These are phyloP conservation scores for Tripterygium wilfordii DNA, from an alignment of 177 flowering plant species.

Conservation along the genomic window DNA sequence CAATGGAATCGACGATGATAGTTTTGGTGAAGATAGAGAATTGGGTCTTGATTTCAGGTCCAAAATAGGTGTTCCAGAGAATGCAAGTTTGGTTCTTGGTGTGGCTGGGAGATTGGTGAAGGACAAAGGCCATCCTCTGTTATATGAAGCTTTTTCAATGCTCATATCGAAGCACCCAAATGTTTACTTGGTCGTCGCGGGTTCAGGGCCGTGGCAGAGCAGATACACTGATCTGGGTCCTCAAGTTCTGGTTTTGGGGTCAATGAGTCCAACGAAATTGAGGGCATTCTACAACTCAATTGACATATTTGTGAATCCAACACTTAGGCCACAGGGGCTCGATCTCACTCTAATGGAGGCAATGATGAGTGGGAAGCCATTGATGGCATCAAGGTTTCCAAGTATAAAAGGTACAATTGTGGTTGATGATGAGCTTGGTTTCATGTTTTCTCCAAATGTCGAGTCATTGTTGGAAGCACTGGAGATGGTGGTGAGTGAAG, in stretches of 20 bases:
- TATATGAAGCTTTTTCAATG: constrained; percentile 57
- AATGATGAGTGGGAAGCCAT: constrained; percentile 83
- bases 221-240: constrained; percentile 61
- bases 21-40: constrained; percentile 27
- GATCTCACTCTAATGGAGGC: constrained; percentile 91
- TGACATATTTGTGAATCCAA: constrained; percentile 79
- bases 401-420: constrained; percentile 72
- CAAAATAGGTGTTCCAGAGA: constrained; percentile 44
- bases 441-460: constrained; percentile 75
- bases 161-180: constrained; percentile 26
- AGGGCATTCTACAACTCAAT: constrained; percentile 63
- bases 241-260: constrained; percentile 57
- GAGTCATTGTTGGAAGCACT: constrained; percentile 62
- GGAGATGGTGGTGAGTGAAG: constrained; percentile 59
- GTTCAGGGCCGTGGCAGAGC: constrained; percentile 81
- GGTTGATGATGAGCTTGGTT: constrained; percentile 67
- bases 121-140: constrained; percentile 86
- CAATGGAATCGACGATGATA: constrained; percentile 65
- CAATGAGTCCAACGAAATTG: constrained; percentile 51
- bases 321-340: constrained; percentile 82
- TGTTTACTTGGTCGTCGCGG: constrained; percentile 66
- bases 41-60: constrained; percentile 41
- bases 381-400: constrained; percentile 78
- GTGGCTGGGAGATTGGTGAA: constrained; percentile 83
- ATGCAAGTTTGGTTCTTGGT: constrained; percentile 64